Evolutionary conservation across 1,139 yeast species (phyloP), one percentile per base, ranked within the genome.

Genomic region (Candida sp.): DNA sequence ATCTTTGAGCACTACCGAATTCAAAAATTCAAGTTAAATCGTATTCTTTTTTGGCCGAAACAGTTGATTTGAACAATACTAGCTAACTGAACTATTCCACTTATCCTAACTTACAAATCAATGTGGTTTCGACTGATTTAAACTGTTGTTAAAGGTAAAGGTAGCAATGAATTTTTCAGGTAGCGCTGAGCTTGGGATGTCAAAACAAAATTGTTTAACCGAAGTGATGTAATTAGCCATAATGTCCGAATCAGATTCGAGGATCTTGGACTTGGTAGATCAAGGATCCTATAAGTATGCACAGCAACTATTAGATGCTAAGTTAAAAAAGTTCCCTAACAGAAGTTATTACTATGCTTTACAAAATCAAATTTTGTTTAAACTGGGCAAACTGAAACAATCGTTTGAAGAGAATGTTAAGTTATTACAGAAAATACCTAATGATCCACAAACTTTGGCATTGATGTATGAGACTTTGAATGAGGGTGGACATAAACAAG

Each of bases 221-320:
- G 29, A 25, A 7, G 29, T 11, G 19, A 15, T 15, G 19, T 15
- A 15, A 15, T 15, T 15, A 15, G 19, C 19, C 19, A 15, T 15
- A 21, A 40, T 40, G 33, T 35, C 52, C 27, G 47, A 47, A 15
- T 36, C 50, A 6, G 55, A 51, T 39, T 36, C 45, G 21, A 48
- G 63, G 41, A 62, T 73, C 39, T 49, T 69, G 35, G 61, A 60
- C 19, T 79, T 84, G 11, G 73, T 85, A 36, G 79, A 78, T 27
- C 67, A 70, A 30, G 84, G 85, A 3, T 72, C 80, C 5, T 82
- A 63, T 57, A 65, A 70, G 38, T 68, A 68, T 45, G 93, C 95
- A 0, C 68, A 70, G 42, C 66, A 71, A 9, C 67, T 75, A 36
- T 62, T 84, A 15, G 66, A 70, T 33, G 72, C 75, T 45, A 79